A percentile compares a stretch with the other conserved stretches of the same genome.
Evolutionary conservation across 2,329 filamentous ascomycete species (phyloP).

Genomic region (Colletotrichum spaethianum): DNA sequence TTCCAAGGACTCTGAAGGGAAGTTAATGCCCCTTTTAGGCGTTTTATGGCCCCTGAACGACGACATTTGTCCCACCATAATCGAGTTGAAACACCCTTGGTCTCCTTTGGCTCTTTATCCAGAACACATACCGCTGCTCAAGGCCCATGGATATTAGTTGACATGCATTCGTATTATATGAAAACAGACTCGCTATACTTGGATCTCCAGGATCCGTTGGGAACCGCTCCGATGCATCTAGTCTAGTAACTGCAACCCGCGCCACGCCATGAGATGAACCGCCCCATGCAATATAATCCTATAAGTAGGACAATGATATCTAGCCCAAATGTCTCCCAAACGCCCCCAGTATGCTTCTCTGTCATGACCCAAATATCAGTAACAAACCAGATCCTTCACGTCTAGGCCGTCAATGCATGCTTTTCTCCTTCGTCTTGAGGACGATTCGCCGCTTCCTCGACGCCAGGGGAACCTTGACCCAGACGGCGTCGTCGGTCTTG

Average conservation of each 20-base stretch:
- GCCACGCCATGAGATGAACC: background rate
- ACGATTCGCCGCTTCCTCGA: conserved; percentile 2
- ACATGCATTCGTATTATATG: background rate
- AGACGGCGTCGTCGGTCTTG: background rate
- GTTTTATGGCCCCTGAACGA: background rate
- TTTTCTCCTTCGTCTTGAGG: background rate
- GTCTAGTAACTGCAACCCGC: background rate
- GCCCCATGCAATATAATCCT: background rate
- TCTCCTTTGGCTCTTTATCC: background rate
- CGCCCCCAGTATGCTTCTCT: background rate
- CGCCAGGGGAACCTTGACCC: background rate
- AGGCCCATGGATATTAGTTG: background rate
- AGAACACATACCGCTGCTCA: background rate
- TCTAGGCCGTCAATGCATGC: background rate
- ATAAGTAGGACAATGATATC: background rate
- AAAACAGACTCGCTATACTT: background rate
- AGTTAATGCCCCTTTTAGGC: background rate
- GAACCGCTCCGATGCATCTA: background rate
- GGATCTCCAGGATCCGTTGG: background rate
- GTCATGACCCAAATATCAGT: background rate
- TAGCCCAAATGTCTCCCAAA: background rate
- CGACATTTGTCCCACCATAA: too few relatives aligned
- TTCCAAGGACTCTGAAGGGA: background rate
- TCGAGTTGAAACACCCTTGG: background rate
- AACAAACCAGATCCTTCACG: background rate